Evolutionary conservation across 495 filamentous ascomycete species (phyloP).

Genomic region (Penicillium fimorum): DNA sequence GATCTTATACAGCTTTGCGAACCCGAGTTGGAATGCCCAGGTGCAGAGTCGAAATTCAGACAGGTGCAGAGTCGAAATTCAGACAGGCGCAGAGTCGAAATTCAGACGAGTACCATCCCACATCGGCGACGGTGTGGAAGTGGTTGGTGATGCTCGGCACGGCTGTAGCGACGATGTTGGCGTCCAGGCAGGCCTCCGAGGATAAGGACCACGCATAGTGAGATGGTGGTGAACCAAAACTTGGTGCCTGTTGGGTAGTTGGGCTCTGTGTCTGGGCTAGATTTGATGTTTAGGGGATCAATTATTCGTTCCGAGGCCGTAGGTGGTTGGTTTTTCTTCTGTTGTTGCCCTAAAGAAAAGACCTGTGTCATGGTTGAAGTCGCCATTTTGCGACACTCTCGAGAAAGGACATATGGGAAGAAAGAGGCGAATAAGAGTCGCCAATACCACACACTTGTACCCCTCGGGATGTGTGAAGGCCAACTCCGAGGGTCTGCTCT

Average conservation of each 20-base stretch:
- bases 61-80: conserved; percentile 28
- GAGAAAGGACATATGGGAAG: neutral
- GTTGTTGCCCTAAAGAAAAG: no score
- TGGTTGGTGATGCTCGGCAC: conserved; percentile 29
- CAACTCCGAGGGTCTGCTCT: neutral
- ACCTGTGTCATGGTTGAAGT: no score
- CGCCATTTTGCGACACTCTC: neutral
- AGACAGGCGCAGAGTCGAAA: conserved; percentile 27
- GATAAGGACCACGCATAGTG: conserved; percentile 19
- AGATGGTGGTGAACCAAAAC: conserved; percentile 20
- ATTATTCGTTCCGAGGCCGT: neutral
- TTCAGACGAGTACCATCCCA: conserved; percentile 31
- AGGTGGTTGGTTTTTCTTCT: neutral
- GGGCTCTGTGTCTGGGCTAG: neutral
- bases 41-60: conserved; percentile 25
- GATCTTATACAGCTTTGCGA: conserved; percentile 32
- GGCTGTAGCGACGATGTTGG: conserved; percentile 31
- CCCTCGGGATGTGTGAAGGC: neutral
- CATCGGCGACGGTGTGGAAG: conserved; percentile 27
- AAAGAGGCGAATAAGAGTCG: neutral
- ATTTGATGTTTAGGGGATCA: neutral
- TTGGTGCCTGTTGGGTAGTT: conserved; percentile 19
- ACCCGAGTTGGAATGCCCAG: conserved; percentile 35
- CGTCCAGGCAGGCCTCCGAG: conserved; percentile 19
- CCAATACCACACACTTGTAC: neutral